phyloP scores from a whole-genome alignment of 2,329 filamentous ascomycete genomes.

The Neonectria magnoliae region DNA sequence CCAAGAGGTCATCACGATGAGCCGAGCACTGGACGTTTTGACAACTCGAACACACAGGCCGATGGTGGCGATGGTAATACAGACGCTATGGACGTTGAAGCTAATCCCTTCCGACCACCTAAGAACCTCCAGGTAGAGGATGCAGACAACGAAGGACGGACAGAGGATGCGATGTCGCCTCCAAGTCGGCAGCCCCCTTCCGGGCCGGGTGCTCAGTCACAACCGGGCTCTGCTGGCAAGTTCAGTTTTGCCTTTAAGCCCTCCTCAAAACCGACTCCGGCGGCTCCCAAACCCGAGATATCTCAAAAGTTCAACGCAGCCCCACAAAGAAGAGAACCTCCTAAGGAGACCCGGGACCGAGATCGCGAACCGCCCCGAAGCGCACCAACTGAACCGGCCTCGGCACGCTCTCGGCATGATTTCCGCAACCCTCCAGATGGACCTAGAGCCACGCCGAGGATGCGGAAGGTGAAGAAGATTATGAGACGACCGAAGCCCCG shows the following conservation, averaged over 20 bases:
- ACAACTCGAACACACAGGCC: slow-evolving; percentile 18
- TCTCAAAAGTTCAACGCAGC: slow-evolving; percentile 75
- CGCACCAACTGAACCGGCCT: slow-evolving; percentile 65
- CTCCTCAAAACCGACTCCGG: slow-evolving; percentile 66
- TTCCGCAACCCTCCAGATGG: slow-evolving; percentile 47
- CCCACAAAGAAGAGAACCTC: slow-evolving; percentile 56
- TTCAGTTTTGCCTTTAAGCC: slow-evolving; percentile 96
- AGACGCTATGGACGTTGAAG: slow-evolving; percentile 31
- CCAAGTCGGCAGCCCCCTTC: slow-evolving; percentile 64
- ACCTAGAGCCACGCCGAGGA: slow-evolving; percentile 56
- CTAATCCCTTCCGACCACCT: slow-evolving; percentile 41
- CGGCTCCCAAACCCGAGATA: slow-evolving; percentile 71
- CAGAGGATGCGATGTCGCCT: slow-evolving; percentile 61
- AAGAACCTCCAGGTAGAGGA: slow-evolving; percentile 23
- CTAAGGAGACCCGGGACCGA: slow-evolving; percentile 49
- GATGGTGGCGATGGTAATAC: slow-evolving; percentile 28
- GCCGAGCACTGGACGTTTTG: slow-evolving; percentile 31
- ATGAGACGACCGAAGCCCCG: slow-evolving; percentile 77
- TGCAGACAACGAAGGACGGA: slow-evolving; percentile 52
- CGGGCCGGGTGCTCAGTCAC: slow-evolving; percentile 61
- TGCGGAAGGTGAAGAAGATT: slow-evolving; percentile 72
- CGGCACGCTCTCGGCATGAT: slow-evolving; percentile 54
- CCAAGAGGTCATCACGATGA: slow-evolving; percentile 39
- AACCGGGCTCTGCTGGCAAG: slow-evolving; percentile 66
- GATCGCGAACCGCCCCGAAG: slow-evolving; percentile 61